Base-by-base conservation (phyloP, 2,329 filamentous ascomycete genomes). In the Pseudohalonectria lignicola region DNA sequence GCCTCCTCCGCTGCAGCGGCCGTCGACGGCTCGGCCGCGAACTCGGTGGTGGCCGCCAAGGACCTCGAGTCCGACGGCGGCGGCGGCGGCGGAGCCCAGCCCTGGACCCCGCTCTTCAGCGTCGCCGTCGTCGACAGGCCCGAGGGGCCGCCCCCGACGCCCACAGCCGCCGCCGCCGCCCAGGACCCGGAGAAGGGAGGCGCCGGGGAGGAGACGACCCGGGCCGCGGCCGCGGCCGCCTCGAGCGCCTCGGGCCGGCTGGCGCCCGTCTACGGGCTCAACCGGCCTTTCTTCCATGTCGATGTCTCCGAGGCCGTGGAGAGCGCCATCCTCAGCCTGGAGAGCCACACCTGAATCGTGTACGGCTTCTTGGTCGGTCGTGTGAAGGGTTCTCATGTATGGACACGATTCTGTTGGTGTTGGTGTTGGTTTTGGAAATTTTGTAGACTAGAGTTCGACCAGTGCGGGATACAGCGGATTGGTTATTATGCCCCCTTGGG, bases 241-340 rank as follows among this genome's bases (percentile, higher is more conserved):
- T 25, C 15, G 8, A 16, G 19, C 32, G 10, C 3, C 31, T 29
- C 9, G 8, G 42, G 40, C 16, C 43, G 43, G 28, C 12, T 51
- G 31, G 50, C 39, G 15, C 51, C 62, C 2, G 45, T 66, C 1
- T 57, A 52, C 20, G 61, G 59, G 1, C 56, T 64, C 13, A 62
- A 69, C 40, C 51, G 64, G 36, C 67, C 67, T 1, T 68, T 62
- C 42, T 69, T 70, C 52, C 67, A 71, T 34, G 43, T 63, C 4
- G 65, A 70, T 43, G 49, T 70, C 13, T 49, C 55, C 17, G 61
- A 61, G 15, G 65, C 64, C 6, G 53, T 68, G 5, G 56, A 61
- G 25, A 51, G 53, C 3, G 59, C 57, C n/a, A 26, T 49, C n/a
- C 39, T 40, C 23, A 36, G 34, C 34, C 19, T 39, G 15, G 23